Evolutionary conservation across 768 basidiomycete species (phyloP).

Genomic region (Kwoniella botswanensis): DNA sequence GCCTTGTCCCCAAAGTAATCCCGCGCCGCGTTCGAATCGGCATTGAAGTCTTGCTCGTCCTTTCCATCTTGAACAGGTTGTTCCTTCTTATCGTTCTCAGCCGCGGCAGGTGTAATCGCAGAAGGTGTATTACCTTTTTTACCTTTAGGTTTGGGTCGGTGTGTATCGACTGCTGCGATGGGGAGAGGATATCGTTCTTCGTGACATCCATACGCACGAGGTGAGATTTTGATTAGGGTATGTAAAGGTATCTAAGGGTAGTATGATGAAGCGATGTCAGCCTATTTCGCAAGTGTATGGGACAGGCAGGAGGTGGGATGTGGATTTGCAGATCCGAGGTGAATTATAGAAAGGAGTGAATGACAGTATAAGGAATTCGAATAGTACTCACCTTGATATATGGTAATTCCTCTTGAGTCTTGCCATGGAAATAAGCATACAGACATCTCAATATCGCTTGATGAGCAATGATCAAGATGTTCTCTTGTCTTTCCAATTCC

Average conservation of each 20-base stretch:
- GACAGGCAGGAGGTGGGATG: not conserved
- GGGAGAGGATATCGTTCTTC: slow-evolving; percentile 92
- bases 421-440: slow-evolving; percentile 88
- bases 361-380: not conserved
- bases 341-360: not conserved
- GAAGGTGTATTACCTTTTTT: slow-evolving; percentile 9
- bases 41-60: not conserved
- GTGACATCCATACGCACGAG: slow-evolving; percentile 97
- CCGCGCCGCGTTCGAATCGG: slow-evolving; percentile 18
- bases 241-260: slow-evolving; percentile 64
- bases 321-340: not conserved
- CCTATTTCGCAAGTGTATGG: no score
- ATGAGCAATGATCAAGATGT: slow-evolving; percentile 95
- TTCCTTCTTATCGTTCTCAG: not conserved
- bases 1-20: slow-evolving; percentile 49
- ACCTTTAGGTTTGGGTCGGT: slow-evolving; percentile 65
- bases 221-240: slow-evolving; percentile 97
- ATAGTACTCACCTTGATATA: slow-evolving; percentile 80
- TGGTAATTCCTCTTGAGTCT: slow-evolving; percentile 89
- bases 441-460: slow-evolving; percentile 66
- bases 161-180: slow-evolving; percentile 92
- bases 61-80: not conserved
- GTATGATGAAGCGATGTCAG: no score
- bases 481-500: slow-evolving; percentile 97
- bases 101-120: not conserved